Conservation (phyloP, 2,329 filamentous ascomycete species). For the Purpureocillium lavendulum region DNA sequence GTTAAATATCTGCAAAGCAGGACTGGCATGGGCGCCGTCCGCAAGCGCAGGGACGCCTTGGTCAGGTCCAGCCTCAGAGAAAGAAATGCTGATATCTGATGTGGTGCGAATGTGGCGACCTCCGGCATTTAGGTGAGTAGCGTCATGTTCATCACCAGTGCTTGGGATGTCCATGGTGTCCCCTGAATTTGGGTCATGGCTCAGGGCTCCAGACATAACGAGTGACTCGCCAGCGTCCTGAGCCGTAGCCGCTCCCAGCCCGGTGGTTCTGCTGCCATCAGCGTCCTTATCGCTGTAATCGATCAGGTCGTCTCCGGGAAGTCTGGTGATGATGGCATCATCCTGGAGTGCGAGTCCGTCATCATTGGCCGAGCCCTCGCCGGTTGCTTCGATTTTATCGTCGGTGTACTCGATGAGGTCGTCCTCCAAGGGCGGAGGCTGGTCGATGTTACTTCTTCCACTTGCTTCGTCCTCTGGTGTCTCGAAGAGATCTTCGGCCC, state of each 20-base stretch:
- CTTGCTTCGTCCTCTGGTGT: too few species aligned
- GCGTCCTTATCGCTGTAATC: conserved; percentile 3
- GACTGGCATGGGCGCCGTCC: conserved; percentile 14
- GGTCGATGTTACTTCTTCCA: too few species aligned
- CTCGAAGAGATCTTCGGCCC: too few species aligned
- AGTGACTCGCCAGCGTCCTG: too few species aligned
- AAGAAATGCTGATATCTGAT: conserved; percentile 7
- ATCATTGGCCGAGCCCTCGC: too few species aligned
- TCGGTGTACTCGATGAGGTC: background rate
- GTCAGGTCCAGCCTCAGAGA: conserved; percentile 17
- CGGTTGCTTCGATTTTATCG: too few species aligned
- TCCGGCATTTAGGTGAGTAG: conserved; percentile 1
- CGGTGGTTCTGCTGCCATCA: background rate
- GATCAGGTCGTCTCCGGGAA: conserved; percentile 7
- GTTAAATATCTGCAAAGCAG: conserved; percentile 14
- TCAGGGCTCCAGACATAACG: too few species aligned
- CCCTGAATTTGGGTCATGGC: too few species aligned
- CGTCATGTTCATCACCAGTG: background rate
- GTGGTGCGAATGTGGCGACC: conserved; percentile 5
- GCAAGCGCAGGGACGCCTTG: conserved; percentile 11
- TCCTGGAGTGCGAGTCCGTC: too few species aligned
- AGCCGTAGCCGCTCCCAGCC: too few species aligned
- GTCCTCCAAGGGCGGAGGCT: background rate
- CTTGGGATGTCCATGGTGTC: too few species aligned
- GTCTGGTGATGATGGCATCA: too few species aligned